Evolutionary conservation across 2,329 filamentous ascomycete species (phyloP).

Genomic region (Fusarium tanahbumbuense): DNA sequence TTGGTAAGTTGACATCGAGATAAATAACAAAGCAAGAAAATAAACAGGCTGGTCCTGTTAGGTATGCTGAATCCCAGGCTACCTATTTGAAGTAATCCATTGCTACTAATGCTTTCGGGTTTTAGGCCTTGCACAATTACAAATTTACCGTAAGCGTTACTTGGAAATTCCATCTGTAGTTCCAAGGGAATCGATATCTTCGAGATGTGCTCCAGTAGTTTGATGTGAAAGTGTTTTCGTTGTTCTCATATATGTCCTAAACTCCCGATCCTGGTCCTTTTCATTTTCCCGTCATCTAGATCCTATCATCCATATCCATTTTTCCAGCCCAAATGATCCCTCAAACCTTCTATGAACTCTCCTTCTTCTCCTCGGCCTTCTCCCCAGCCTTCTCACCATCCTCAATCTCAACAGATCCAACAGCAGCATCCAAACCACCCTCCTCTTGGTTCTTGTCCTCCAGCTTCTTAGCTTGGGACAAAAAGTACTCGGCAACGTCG

Average conservation of each 20-base stretch:
- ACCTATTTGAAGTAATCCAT: neutral
- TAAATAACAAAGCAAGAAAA: neutral
- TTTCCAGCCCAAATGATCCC: neutral
- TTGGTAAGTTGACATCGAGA: too few species aligned
- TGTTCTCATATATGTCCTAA: slow-evolving; percentile 22
- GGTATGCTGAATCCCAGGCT: neutral
- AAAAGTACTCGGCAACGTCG: slow-evolving; percentile 71
- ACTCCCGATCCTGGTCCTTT: slow-evolving; percentile 12
- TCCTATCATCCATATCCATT: neutral
- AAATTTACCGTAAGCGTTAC: too few species aligned
- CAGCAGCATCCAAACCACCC: slow-evolving; percentile 56
- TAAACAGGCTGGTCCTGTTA: neutral
- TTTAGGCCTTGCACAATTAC: too few species aligned
- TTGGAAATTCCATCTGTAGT: too few species aligned
- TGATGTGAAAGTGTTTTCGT: slow-evolving; percentile 7
- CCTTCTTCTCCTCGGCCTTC: slow-evolving; percentile 41
- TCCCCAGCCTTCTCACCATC: slow-evolving; percentile 41
- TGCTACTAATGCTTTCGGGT: neutral
- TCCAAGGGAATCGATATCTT: neutral
- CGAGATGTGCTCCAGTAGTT: too few species aligned
- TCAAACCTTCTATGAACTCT: slow-evolving; percentile 4
- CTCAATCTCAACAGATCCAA: slow-evolving; percentile 55
- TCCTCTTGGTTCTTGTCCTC: slow-evolving; percentile 61
- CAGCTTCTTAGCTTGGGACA: slow-evolving; percentile 60
- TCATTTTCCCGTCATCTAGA: neutral